phyloP scores from a whole-genome alignment of 306 rosid species.

The Herpetospermum pedunculosum region DNA sequence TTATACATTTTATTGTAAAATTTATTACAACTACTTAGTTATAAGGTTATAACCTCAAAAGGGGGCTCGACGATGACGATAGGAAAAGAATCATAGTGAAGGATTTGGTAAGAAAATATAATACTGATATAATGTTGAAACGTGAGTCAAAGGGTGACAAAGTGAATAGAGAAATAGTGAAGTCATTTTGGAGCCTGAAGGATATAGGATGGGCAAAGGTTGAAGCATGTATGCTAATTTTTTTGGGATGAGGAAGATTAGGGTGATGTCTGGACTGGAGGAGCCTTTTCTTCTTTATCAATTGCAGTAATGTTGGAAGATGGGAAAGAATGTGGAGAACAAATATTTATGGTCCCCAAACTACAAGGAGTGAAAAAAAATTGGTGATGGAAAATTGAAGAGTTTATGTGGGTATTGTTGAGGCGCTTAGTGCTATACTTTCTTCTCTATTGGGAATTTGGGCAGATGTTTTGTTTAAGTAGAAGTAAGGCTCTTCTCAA shows the following conservation, averaged over 20 bases:
- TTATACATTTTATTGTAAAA: background rate
- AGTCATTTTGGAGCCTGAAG: background rate
- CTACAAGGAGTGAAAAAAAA: too few relatives aligned
- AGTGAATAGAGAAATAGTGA: background rate
- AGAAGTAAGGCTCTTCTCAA: too few relatives aligned
- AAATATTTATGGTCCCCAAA: too few relatives aligned
- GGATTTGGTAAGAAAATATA: background rate
- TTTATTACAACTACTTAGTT: background rate
- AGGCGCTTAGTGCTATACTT: too few relatives aligned
- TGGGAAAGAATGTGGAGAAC: too few relatives aligned
- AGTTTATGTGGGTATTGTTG: too few relatives aligned
- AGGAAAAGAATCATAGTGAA: background rate
- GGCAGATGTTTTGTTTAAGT: too few relatives aligned
- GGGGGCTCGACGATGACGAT: too few relatives aligned
- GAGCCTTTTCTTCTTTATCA: background rate
- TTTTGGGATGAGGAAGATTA: background rate
- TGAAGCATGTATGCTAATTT: background rate
- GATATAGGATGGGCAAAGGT: background rate
- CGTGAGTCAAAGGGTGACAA: background rate
- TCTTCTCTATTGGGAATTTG: too few relatives aligned
- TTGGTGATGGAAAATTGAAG: too few relatives aligned
- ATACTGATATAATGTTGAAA: background rate
- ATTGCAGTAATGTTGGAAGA: background rate
- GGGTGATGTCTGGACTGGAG: background rate
- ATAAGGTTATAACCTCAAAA: background rate